A percentile compares a stretch with the other conserved stretches of the same genome.
Evolutionary conservation across 1,284 basidiomycete genomes (phyloP).

Genomic region (Sparassis latifolia): DNA sequence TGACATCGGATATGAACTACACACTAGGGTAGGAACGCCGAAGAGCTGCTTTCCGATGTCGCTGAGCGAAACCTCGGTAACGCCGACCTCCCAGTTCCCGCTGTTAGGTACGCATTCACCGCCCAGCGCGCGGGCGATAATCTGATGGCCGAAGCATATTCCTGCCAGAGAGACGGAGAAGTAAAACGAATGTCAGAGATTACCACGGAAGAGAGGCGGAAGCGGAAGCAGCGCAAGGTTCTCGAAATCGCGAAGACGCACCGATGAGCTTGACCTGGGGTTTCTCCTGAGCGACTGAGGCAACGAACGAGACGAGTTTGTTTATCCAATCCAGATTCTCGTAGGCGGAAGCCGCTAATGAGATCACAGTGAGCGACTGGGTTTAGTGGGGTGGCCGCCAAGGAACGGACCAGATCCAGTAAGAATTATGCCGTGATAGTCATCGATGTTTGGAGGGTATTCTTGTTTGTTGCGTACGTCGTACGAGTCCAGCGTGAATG

Average conservation of each 20-base stretch:
- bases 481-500: constrained; percentile 43
- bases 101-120: constrained; percentile 59
- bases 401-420: constrained; percentile 56
- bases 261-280: constrained; percentile 62
- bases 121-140: constrained; percentile 74
- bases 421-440: constrained; percentile 56
- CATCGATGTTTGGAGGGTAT: constrained; percentile 45
- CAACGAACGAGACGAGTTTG: constrained; percentile 52
- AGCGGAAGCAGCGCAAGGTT: too few species aligned
- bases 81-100: constrained; percentile 73
- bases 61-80: constrained; percentile 59
- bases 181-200: too few species aligned
- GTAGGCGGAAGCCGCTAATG: constrained; percentile 57
- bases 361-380: neutral
- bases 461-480: constrained; percentile 50
- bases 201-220: too few species aligned
- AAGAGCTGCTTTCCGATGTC: constrained; percentile 63
- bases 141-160: constrained; percentile 89
- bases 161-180: constrained; percentile 33
- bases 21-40: constrained; percentile 41
- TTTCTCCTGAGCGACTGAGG: constrained; percentile 38
- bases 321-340: constrained; percentile 70
- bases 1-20: constrained; percentile 11
- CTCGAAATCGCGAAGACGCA: constrained; percentile 20
- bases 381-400: neutral